Evolutionary conservation across 768 basidiomycete species (phyloP).

Genomic region (Naganishia onofrii): DNA sequence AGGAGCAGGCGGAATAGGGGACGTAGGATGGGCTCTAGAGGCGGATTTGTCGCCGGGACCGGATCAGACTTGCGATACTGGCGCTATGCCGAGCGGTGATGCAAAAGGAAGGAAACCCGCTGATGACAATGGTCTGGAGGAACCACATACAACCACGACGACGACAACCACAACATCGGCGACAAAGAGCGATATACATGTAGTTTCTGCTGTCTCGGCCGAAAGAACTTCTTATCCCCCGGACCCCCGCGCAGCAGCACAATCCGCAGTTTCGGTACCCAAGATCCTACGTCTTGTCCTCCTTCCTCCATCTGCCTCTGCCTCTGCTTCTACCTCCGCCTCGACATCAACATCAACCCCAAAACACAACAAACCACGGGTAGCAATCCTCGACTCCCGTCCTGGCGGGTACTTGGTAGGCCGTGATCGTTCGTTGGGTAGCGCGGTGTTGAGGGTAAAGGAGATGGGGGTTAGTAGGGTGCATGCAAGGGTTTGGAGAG

Average conservation of each 20-base stretch:
- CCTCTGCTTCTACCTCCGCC: not conserved
- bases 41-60: not conserved
- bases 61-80: too few relatives aligned
- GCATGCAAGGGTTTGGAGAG: slow-evolving; percentile 46
- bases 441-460: slow-evolving; percentile 39
- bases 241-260: too few relatives aligned
- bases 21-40: slow-evolving; percentile 29
- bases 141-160: too few relatives aligned
- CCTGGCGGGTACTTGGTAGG: slow-evolving; percentile 43
- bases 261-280: slow-evolving; percentile 10
- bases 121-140: too few relatives aligned
- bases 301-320: slow-evolving; percentile 24
- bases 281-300: slow-evolving; percentile 45
- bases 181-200: too few relatives aligned
- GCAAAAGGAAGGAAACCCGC: not conserved
- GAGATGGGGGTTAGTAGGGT: slow-evolving; percentile 51
- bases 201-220: too few relatives aligned
- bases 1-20: slow-evolving; percentile 25
- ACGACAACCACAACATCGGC: not conserved
- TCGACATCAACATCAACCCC: not conserved
- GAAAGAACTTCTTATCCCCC: too few relatives aligned
- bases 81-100: too few relatives aligned
- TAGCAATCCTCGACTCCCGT: slow-evolving; percentile 44
- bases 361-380: not conserved
- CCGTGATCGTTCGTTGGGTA: slow-evolving; percentile 41